Evolutionary conservation across 306 rosid species (phyloP).

Genomic region (Cucurbita maxima): DNA sequence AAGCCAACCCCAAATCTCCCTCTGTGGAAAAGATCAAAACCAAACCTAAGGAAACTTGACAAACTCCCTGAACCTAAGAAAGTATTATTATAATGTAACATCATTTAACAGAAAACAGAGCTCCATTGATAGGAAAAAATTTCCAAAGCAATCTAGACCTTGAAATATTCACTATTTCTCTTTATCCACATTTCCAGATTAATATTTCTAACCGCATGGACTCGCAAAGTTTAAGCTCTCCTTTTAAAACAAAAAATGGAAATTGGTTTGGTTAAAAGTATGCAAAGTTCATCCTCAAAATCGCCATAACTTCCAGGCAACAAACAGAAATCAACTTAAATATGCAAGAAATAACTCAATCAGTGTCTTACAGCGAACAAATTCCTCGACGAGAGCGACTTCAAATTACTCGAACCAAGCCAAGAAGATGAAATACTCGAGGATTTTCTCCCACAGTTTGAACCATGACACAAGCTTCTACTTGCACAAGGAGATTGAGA

Average conservation of each 20-base stretch:
- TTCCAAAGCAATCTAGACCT: background rate
- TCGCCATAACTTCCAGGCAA: background rate
- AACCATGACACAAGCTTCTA: constrained; percentile 9
- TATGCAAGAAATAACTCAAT: background rate
- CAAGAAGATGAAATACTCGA: constrained; percentile 31
- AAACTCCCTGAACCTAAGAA: background rate
- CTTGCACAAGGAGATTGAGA: constrained; percentile 20
- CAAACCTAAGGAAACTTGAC: background rate
- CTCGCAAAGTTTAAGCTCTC: background rate
- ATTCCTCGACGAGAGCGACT: constrained; percentile 46
- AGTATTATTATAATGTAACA: background rate
- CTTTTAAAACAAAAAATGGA: background rate
- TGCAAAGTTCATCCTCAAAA: background rate
- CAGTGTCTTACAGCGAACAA: constrained; percentile 53
- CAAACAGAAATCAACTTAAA: background rate
- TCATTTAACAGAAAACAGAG: too few relatives aligned
- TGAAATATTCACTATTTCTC: background rate
- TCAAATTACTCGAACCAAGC: constrained; percentile 16
- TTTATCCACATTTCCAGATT: background rate
- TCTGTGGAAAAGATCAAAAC: constrained; percentile 28
- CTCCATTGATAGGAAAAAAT: too few relatives aligned
- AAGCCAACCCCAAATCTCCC: constrained; percentile 78
- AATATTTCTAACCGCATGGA: background rate
- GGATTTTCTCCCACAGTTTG: constrained; percentile 18
- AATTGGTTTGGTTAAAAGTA: background rate